Evolutionary conservation across 2,329 filamentous ascomycete genomes (phyloP), one percentile per base, ranked within the genome.

Genomic region (Fulvia fulva): DNA sequence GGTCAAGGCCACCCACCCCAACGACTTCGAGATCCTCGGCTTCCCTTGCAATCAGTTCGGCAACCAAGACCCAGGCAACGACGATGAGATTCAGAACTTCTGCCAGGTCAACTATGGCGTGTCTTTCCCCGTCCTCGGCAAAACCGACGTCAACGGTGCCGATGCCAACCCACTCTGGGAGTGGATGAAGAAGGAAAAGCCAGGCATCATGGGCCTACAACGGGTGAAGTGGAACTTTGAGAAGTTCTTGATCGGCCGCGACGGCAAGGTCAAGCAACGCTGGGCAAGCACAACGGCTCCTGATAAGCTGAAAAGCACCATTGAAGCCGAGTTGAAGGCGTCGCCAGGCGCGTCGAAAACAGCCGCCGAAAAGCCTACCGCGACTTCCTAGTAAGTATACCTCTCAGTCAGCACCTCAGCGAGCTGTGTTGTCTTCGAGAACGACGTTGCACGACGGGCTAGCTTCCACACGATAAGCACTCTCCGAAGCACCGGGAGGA

Each of bases 21-120:
- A 90, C 65, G 85, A 90, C 65, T 94, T 99, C 74, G 81, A 86
- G 70, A 86, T 99, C 78, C 83, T 99, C 72, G 94, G 92, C 69
- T 97, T 99, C 80, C 94, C 94, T 58, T 97, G 93, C 87, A 99
- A 97, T 83, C 94, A 99, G 78, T 99, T 99, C 77, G 90, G 87
- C 71, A 77, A 78, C 66, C 94, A 99, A 78, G 94, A 97, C 73
- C 93, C 93, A 28, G 91, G 90, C 70, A 81, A 78, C 14, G 80
- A 86, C 43, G 77, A 80, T 8, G 85, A 91, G 71, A 76, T 88
- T 57, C 77, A 84, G 66, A 78, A 80, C 23, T 81, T 92, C 79
- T 97, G 92, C 83, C 89, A 91, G 79, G 61, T 94, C 75, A 97
- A 97, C 83, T 97, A 96, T 76, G 90, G 92, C 74, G 91, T 97